These are phyloP conservation scores for Meyerozyma carpophila DNA, from an alignment of 1,139 yeast genomes.

Conservation along the genomic window DNA sequence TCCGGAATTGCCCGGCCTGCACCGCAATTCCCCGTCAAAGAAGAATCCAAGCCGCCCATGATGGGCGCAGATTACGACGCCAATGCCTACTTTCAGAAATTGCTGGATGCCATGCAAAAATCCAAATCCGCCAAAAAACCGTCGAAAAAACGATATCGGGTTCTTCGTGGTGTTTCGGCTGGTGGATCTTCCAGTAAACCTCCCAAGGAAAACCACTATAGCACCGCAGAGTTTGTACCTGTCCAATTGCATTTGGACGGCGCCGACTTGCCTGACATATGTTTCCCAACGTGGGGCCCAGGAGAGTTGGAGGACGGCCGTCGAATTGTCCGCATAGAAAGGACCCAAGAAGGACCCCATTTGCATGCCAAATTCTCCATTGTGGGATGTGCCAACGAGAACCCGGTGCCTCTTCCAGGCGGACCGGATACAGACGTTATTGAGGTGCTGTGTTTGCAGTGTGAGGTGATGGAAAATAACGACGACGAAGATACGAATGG, in stretches of 20 bases:
- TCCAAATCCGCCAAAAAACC: not conserved
- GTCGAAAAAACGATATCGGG: constrained; percentile 27
- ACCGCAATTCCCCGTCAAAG: not conserved
- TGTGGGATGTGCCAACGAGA: constrained; percentile 47
- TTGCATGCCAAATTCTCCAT: constrained; percentile 46
- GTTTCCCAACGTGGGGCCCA: constrained; percentile 45
- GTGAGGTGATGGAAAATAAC: constrained; percentile 30
- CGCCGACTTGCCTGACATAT: constrained; percentile 42
- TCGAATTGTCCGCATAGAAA: constrained; percentile 53
- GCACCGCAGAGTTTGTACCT: constrained; percentile 34
- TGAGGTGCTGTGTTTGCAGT: constrained; percentile 55
- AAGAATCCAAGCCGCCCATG: not conserved
- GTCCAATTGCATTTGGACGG: constrained; percentile 41
- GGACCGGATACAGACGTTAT: constrained; percentile 42
- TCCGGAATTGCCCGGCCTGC: not conserved
- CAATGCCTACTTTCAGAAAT: not conserved
- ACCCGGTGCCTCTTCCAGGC: constrained; percentile 35
- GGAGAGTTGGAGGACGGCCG: constrained; percentile 46
- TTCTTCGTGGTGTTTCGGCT: constrained; percentile 53
- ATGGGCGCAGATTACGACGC: not conserved
- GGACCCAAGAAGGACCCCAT: constrained; percentile 43
- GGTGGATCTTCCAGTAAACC: constrained; percentile 56
- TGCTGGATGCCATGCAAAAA: not conserved
- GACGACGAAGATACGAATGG: constrained; percentile 25
- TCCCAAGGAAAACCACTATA: constrained; percentile 37